A percentile compares a stretch with the other conserved stretches of the same genome.
Conservation (phyloP, 176 grass and related monocot species). For the Otatea glauca region DNA sequence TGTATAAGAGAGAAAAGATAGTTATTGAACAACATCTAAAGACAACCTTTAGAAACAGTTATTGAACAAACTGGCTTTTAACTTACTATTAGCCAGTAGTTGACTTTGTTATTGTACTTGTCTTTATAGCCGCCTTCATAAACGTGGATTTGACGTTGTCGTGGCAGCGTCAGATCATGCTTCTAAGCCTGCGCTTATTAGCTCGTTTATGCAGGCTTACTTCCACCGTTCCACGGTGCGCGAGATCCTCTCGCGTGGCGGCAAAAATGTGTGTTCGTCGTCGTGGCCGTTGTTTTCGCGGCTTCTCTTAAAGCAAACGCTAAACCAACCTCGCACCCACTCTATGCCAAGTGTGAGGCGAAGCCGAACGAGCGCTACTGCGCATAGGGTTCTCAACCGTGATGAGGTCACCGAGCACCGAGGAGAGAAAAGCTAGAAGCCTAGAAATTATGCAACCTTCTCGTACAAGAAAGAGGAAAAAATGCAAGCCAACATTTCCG, state of each 20-base stretch:
- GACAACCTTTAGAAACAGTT: no score
- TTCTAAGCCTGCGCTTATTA: background rate
- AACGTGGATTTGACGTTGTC: slow-evolving; percentile 2
- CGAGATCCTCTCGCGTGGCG: no score
- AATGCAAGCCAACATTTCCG: background rate
- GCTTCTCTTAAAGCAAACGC: slow-evolving; percentile 68
- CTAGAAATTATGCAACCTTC: slow-evolving; percentile 26
- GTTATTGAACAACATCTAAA: no score
- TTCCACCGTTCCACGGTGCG: background rate
- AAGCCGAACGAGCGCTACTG: background rate
- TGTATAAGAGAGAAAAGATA: no score
- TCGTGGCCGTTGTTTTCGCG: slow-evolving; percentile 54
- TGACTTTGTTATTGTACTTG: no score
- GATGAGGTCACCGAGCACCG: slow-evolving; percentile 31
- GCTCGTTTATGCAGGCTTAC: background rate
- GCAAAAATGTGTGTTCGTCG: background rate
- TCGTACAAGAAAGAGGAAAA: slow-evolving; percentile 1
- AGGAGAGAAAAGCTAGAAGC: background rate
- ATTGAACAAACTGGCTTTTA: no score
- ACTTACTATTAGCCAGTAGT: no score
- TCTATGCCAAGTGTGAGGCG: slow-evolving; percentile 30
- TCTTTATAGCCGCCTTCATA: background rate
- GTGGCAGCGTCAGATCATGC: slow-evolving; percentile 22
- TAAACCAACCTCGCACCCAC: slow-evolving; percentile 65
- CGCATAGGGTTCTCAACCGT: background rate